phyloP scores from a whole-genome alignment of 78 protist species.

The Dictyostelium brefeldianum region DNA sequence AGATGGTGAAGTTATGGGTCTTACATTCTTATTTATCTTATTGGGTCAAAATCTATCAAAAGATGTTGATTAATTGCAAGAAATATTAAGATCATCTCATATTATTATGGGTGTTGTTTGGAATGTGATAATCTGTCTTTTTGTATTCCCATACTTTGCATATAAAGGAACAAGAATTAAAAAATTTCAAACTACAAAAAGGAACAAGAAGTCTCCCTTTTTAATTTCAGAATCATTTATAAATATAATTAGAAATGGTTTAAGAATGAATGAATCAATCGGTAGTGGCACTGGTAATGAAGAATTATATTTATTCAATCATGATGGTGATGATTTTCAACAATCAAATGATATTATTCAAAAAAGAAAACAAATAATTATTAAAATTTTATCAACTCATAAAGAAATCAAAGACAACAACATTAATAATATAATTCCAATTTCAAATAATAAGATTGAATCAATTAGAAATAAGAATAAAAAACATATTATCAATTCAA shows the following conservation, averaged over 20 bases:
- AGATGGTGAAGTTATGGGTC: slow-evolving; percentile 27
- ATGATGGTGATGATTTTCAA: background rate
- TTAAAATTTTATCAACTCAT: background rate
- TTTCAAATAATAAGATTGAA: background rate
- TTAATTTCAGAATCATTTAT: slow-evolving; percentile 16
- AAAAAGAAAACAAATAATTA: background rate
- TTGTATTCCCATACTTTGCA: slow-evolving; percentile 49
- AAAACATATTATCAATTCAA: background rate
- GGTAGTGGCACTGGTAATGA: no score
- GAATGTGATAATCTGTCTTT: slow-evolving; percentile 3
- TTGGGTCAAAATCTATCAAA: background rate
- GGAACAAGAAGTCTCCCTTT: no score
- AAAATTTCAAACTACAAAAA: background rate
- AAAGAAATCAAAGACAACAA: background rate
- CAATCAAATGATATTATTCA: background rate
- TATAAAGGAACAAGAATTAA: slow-evolving; percentile 17
- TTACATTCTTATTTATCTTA: slow-evolving; percentile 18
- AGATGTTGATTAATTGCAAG: slow-evolving; percentile 15
- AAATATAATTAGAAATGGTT: slow-evolving; percentile 8
- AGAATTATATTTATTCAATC: no score
- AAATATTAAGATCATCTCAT: slow-evolving; percentile 22
- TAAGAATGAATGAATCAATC: background rate
- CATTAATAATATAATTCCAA: background rate
- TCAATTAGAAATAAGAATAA: background rate
- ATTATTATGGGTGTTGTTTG: slow-evolving; percentile 42